Evolutionary conservation across 352 stramenopile species (phyloP).

Genomic region (Globisporangium echinulatum): DNA sequence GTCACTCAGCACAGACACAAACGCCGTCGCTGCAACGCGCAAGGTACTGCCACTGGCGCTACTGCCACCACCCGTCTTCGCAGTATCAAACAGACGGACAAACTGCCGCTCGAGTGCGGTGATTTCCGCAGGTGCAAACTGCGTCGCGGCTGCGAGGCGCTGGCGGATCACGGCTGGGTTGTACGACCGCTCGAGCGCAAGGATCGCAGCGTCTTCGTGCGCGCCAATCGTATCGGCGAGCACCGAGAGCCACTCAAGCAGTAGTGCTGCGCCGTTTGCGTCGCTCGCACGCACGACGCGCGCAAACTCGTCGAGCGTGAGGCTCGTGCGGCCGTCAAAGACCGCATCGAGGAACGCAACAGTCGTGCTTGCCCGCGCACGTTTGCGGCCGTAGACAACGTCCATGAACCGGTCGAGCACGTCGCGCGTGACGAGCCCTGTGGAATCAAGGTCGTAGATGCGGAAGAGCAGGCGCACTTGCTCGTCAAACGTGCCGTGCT

Average conservation of each 20-base stretch:
- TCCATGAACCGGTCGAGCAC: constrained; percentile 79
- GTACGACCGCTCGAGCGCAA: constrained; percentile 70
- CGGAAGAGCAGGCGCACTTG: constrained; percentile 74
- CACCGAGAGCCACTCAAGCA: constrained; percentile 60
- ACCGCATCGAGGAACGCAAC: constrained; percentile 53
- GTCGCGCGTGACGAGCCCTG: constrained; percentile 55
- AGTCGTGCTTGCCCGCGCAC: constrained; percentile 31
- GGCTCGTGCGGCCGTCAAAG: constrained; percentile 31
- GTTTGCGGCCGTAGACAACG: constrained; percentile 69
- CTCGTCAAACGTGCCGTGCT: constrained; percentile 67
- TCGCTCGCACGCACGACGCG: constrained; percentile 50
- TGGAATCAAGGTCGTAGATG: constrained; percentile 77
- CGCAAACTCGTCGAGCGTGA: constrained; percentile 65
- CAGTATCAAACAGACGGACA: constrained; percentile 60
- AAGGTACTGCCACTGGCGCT: neutral
- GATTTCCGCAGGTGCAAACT: constrained; percentile 69
- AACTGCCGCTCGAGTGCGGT: constrained; percentile 74
- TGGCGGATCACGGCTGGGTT: constrained; percentile 78
- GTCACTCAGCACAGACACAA: constrained; percentile 43
- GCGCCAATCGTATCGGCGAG: constrained; percentile 59
- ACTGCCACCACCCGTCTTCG: constrained; percentile 31
- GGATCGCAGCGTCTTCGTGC: constrained; percentile 64
- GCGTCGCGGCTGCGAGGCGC: constrained; percentile 62
- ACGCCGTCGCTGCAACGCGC: constrained; percentile 23
- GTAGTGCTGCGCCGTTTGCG: constrained; percentile 36